Base-by-base conservation (phyloP, 192 early-diverging fungal genomes). In the Coemansia sp. region DNA sequence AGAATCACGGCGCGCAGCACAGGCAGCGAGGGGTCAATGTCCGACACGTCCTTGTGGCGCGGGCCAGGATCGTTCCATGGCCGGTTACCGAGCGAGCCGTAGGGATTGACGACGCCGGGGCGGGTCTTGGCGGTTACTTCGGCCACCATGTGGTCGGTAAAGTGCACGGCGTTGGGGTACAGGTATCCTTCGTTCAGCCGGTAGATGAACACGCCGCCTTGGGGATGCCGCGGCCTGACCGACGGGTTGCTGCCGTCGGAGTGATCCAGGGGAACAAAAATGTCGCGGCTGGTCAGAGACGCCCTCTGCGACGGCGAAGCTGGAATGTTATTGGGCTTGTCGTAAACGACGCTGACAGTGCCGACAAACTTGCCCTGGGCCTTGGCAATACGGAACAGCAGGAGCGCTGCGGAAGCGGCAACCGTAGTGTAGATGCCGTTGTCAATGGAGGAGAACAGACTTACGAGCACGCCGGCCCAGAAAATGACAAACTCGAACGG, bases 361-460 rank as follows among this genome's bases (percentile, higher is more conserved):
- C 67, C 77, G 6, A 79, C 50, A 35, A 79, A 66, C 51, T 64
- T 65, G 19, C 77, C 66, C 17, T 64, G 65, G 0, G 77, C 67
- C 64, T 67, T 74, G 27, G 94, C 90, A 30, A 90, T 63, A 21
- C 91, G 82, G 64, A 86, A 78, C 14, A 97, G 78, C n/a, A 92
- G 74, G 23, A 97, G 70, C 1, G 88, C 56, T 9, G 85, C 76
- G 0, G 93, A 85, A 46, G 70, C 46, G 2, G 58, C 85, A 5
- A 91, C 85, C 8, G 88, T 80, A 5, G 83, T 77, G 56, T 91
- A 92, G 53, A 97, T 91, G 49, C 86, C 88, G 22, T 80, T 84
- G 72, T 92, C 88, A 43, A 91, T 85, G 11, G 72, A 60, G 31
- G 78, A 62, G 48, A 78, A 71, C 2, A 78, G 29, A 34, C 68